Evolutionary conservation across 805 yeast genomes (phyloP), one percentile per base, ranked within the genome.

Genomic region (Pichia insulana): DNA sequence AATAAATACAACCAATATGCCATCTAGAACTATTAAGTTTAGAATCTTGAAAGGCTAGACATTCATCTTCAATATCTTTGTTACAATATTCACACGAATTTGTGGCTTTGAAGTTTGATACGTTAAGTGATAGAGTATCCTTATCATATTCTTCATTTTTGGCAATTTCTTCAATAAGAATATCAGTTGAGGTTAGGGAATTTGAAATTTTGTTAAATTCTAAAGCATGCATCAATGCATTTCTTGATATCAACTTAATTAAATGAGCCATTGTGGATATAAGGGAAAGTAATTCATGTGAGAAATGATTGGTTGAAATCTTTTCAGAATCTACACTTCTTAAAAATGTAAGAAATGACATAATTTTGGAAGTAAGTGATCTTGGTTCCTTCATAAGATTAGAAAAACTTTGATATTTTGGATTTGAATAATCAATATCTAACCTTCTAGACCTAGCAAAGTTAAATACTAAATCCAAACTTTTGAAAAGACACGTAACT

Each of bases 201-300:
- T 74, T 76, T 7, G 73, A 66, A 3, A 69, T 53, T 50, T 73
- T 75, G 58, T 84, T 83, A 42, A 73, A 67, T 43, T 74, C 79
- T n/a, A 92, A 66, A 0, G 96, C 85, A 50, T 79, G 78, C 45
- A 78, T 74, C 34, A 92, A 70, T 0, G 96, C 92, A 54, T 78
- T 77, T 48, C 97, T 69, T 4, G 90, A 83, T 18, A 92, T 66
- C 7, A 90, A 69, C 59, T 92, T 92, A 53, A 92, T 68, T 61
- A 88, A 90, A 58, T 92, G 97, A 0, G 98, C 97, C 52, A 90
- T 67, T 0, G 94, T 88, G 1, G 96, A 86, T 5, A 89, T 89
- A 10, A 89, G 77, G 0, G 90, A 76, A 50, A 92, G 70, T 32
- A 90, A 57, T 42, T 78, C 81, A 3, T 83, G 80, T 0, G 88